These are phyloP conservation scores for Diaporthe nobilis DNA, from an alignment of 2,329 filamentous ascomycete genomes.

Conservation along the genomic window DNA sequence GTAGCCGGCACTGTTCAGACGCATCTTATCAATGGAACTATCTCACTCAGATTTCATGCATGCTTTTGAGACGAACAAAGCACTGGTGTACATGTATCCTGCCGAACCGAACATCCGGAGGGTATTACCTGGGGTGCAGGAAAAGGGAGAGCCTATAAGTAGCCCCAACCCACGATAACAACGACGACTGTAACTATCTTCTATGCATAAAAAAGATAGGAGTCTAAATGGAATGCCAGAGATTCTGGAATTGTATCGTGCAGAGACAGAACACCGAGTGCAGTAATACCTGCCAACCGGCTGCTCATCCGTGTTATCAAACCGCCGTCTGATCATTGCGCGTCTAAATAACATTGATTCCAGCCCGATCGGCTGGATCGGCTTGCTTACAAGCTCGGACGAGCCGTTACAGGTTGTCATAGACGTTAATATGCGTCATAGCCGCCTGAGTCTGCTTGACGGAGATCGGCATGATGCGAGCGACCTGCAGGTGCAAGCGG, in stretches of 20 bases:
- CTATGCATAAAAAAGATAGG: background rate
- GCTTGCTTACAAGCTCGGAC: constrained; percentile 3
- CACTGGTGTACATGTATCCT: constrained; percentile 1
- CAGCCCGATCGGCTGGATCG: background rate
- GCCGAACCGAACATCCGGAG: background rate
- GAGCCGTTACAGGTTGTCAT: background rate
- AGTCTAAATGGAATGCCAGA: background rate
- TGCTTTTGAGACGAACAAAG: constrained; percentile 19
- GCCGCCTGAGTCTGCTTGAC: background rate
- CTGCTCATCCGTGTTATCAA: background rate
- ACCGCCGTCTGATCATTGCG: background rate
- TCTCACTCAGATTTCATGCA: background rate
- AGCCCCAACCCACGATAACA: background rate
- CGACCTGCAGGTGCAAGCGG: background rate
- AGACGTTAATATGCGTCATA: background rate
- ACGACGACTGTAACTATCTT: background rate
- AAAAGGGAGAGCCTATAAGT: background rate
- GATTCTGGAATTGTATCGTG: background rate
- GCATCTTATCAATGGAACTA: background rate
- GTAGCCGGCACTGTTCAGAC: background rate
- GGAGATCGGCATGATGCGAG: background rate
- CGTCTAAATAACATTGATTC: background rate
- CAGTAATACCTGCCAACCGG: background rate
- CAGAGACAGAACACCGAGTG: background rate
- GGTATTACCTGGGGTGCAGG: background rate